Base-by-base conservation (phyloP, 1,284 basidiomycete species). In the Naganishia albida region DNA sequence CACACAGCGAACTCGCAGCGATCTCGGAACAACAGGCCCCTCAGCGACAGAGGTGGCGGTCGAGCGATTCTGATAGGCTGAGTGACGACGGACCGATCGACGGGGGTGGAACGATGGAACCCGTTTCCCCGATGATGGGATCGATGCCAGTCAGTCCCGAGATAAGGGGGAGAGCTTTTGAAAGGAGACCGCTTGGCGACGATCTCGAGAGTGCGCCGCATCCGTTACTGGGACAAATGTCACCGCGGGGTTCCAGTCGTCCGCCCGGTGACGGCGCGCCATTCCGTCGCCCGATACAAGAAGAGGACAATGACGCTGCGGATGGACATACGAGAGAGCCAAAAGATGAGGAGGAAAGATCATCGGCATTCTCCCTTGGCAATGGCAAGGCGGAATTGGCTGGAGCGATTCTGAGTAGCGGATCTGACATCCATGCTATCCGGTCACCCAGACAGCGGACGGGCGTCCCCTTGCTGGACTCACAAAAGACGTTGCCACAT, bases 261-360 rank as follows among this genome's bases (percentile, higher is more conserved):
- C 62, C 62, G 26, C 64, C 67, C 15, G 55, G 59, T 12, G 70
- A 72, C 23, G 69, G 87, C 1, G 91, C 89, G 0, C 93, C 93
- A 4, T 95, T 96, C 75, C 84, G 93, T 34, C 82, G 91, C 54
- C 86, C 84, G 1, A 77, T 91, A 42, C 84, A 85, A 3, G 91
- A 93, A 52, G 91, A 92, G 63, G 90, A 91, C 69, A 86, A 85
- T 69, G 86, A 86, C 7, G 63, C 18, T 15, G 48, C 34, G 23
- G 57, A 44, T n/a, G 26, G 39, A 8, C 7, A 49, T 15, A 39
- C 50, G 16, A n/a, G 25, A 51, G 39, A 49, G 38, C 15, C 38
- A 10, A 18, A 44, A 25, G 34, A 53, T 44, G 23, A n/a, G 18
- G 48, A 52, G 16, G 23, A 34, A 20, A 38, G 39, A 23, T 26